Conservation (phyloP, 129 eudicot species). For the Chrysanthemum makinoi region DNA sequence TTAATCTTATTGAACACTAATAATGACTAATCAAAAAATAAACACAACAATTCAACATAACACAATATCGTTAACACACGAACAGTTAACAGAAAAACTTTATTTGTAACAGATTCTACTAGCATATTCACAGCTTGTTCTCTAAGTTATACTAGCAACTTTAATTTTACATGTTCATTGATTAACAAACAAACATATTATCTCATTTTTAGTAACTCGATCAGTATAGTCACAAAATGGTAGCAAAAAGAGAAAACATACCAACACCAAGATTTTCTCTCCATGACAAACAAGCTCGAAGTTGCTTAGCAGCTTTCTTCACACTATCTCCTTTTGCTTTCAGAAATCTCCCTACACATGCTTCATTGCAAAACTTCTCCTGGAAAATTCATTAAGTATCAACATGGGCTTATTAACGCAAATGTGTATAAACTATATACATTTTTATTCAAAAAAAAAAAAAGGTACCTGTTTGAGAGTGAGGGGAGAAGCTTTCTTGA, state of each 20-base stretch:
- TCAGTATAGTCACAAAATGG: too few species aligned
- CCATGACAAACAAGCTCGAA: conserved; percentile 84
- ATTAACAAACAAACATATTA: too few species aligned
- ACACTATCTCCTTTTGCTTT: conserved; percentile 81
- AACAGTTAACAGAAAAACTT: too few species aligned
- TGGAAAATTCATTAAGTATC: conserved; percentile 17
- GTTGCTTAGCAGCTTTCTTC: conserved; percentile 91
- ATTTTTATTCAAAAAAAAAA: not conserved
- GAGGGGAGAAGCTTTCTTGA: conserved; percentile 73
- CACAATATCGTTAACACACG: too few species aligned
- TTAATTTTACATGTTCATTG: too few species aligned
- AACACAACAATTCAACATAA: too few species aligned
- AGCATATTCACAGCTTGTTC: too few species aligned
- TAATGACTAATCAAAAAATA: too few species aligned
- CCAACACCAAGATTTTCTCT: conserved; percentile 75
- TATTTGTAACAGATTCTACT: not conserved
- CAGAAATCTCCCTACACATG: conserved; percentile 75
- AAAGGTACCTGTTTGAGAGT: conserved; percentile 70
- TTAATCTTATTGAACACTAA: too few species aligned
- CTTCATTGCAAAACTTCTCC: conserved; percentile 90
- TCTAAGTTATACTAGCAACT: too few species aligned
- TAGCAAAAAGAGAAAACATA: conserved; percentile 32
- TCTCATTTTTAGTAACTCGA: too few species aligned
- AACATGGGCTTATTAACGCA: too few species aligned
- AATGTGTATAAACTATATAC: not conserved